Conservation (phyloP, 2,329 filamentous ascomycete genomes). For the Emergomyces africanus region DNA sequence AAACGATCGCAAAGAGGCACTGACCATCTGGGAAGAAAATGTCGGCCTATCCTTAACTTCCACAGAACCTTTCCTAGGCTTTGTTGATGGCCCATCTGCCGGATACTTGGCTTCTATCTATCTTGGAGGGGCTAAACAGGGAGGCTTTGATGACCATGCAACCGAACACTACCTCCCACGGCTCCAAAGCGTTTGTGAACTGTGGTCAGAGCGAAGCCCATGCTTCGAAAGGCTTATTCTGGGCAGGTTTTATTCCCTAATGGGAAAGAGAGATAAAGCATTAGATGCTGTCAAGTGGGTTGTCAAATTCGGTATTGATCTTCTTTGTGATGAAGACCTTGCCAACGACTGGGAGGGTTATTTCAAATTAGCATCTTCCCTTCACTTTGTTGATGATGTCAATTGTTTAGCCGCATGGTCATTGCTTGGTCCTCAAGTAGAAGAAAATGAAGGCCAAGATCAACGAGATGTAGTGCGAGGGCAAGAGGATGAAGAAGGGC, state of each 20-base stretch:
- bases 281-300: conserved; percentile 12
- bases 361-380: conserved; percentile 11
- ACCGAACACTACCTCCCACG: conserved; percentile 5
- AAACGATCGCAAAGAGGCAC: conserved; percentile 5
- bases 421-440: conserved; percentile 11
- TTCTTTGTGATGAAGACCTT: conserved; percentile 17
- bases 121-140: conserved; percentile 7
- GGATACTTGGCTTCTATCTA: conserved; percentile 7
- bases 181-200: conserved; percentile 4
- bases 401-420: conserved; percentile 19
- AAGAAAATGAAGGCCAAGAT: not conserved
- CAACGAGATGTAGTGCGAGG: not conserved
- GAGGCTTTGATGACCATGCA: conserved; percentile 2
- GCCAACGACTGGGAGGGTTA: conserved; percentile 18
- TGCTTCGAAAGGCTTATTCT: conserved; percentile 3
- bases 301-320: conserved; percentile 17
- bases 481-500: not conserved
- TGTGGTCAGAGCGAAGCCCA: not conserved
- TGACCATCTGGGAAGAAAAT: conserved; percentile 8
- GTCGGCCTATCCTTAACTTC: conserved; percentile 1
- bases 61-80: not conserved
- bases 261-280: conserved; percentile 12
- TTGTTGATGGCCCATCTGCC: not conserved
- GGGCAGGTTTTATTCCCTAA: conserved; percentile 9
- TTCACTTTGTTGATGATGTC: conserved; percentile 14